Conservation (phyloP, 441 rosid genomes). For the Dalechampia spathulata region DNA sequence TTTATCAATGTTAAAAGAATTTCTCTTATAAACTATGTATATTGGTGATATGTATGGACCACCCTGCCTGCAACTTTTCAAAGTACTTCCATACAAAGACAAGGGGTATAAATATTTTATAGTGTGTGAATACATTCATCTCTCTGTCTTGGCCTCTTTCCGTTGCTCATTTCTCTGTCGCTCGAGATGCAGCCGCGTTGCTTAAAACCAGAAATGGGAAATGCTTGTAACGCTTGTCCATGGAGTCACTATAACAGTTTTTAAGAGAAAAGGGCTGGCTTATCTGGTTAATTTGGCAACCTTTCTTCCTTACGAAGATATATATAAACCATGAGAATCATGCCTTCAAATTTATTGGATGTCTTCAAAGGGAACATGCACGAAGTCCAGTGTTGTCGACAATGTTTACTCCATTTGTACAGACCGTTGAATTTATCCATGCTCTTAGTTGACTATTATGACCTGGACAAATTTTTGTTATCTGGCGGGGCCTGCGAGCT, state of each 20-base stretch:
- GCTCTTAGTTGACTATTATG: too few relatives aligned
- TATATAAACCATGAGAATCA: not conserved
- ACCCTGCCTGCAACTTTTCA: slow-evolving; percentile 19
- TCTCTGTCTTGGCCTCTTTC: not conserved
- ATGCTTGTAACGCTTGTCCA: not conserved
- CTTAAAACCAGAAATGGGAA: not conserved
- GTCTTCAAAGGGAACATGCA: not conserved
- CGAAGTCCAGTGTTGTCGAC: slow-evolving; percentile 4
- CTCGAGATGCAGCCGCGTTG: not conserved
- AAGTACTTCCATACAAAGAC: slow-evolving; percentile 27
- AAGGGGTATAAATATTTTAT: slow-evolving; percentile 22
- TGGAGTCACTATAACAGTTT: not conserved
- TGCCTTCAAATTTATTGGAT: not conserved
- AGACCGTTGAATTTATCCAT: too few relatives aligned
- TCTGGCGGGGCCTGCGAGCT: too few relatives aligned
- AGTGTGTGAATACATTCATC: slow-evolving; percentile 10
- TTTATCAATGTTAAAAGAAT: slow-evolving; percentile 22
- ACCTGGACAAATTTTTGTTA: too few relatives aligned
- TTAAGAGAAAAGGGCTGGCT: not conserved
- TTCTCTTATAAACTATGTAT: slow-evolving; percentile 41
- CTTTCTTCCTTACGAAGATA: too few relatives aligned
- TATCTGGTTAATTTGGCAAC: not conserved
- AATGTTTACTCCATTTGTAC: not conserved
- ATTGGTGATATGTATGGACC: slow-evolving; percentile 39
- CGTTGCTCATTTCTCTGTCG: not conserved